Conservation (phyloP, 768 basidiomycete genomes). For the Suillus subaureus region DNA sequence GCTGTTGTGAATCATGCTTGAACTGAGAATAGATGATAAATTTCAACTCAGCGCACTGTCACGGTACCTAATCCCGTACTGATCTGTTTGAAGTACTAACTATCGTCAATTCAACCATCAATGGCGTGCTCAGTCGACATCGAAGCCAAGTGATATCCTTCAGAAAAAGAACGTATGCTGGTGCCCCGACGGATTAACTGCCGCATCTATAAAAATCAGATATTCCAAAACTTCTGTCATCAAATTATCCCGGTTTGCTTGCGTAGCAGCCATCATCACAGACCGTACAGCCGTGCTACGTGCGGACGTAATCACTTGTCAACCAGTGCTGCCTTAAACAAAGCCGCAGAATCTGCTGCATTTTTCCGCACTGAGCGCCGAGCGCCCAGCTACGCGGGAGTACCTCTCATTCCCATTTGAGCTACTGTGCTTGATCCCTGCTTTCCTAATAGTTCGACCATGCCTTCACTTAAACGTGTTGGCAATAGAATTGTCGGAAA, state of each 20-base stretch:
- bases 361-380: background rate
- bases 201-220: background rate
- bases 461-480: slow-evolving; percentile 47
- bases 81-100: background rate
- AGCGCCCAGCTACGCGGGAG: background rate
- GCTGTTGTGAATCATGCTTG: too few species aligned
- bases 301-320: background rate
- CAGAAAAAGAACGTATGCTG: background rate
- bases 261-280: background rate
- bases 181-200: background rate
- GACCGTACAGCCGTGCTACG: background rate
- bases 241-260: background rate
- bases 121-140: slow-evolving; percentile 22
- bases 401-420: background rate
- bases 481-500: slow-evolving; percentile 62
- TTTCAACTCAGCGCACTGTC: background rate
- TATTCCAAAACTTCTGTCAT: background rate
- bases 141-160: background rate
- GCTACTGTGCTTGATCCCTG: background rate
- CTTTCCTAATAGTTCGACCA: slow-evolving; percentile 18
- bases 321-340: background rate
- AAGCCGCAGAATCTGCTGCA: background rate
- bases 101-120: slow-evolving; percentile 13
- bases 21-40: too few species aligned
- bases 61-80: too few species aligned